These are phyloP conservation scores for Hansfordia pulvinata DNA, from an alignment of 2,329 filamentous ascomycete species.

Conservation along the genomic window DNA sequence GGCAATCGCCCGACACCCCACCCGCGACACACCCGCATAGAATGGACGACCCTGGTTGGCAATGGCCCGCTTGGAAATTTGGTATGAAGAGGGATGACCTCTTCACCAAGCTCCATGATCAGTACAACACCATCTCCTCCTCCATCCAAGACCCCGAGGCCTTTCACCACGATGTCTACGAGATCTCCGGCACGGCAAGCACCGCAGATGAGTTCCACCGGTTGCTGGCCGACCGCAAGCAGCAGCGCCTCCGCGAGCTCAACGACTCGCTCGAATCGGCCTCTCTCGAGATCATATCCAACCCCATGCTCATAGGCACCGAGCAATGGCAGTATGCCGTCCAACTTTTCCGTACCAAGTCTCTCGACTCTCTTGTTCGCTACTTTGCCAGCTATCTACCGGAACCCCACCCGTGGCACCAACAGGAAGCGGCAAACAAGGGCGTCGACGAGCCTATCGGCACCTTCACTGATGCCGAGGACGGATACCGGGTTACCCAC, in stretches of 20 bases:
- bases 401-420: slow-evolving; percentile 30
- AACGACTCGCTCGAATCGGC: slow-evolving; percentile 41
- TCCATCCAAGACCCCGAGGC: slow-evolving; percentile 45
- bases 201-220: slow-evolving; percentile 39
- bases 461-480: slow-evolving; percentile 20
- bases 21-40: too few relatives aligned
- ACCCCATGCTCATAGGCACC: slow-evolving; percentile 42
- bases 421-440: slow-evolving; percentile 16
- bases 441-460: slow-evolving; percentile 22
- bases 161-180: slow-evolving; percentile 47
- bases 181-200: slow-evolving; percentile 37
- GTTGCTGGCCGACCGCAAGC: slow-evolving; percentile 37
- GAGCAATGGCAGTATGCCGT: slow-evolving; percentile 44
- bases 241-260: slow-evolving; percentile 38
- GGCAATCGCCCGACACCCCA: too few relatives aligned
- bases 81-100: slow-evolving; percentile 46
- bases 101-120: slow-evolving; percentile 41
- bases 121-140: slow-evolving; percentile 44
- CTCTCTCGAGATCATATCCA: slow-evolving; percentile 46
- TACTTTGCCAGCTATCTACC: slow-evolving; percentile 47
- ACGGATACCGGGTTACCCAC: slow-evolving; percentile 24
- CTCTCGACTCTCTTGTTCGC: slow-evolving; percentile 44
- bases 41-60: slow-evolving; percentile 40
- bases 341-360: slow-evolving; percentile 44
- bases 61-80: slow-evolving; percentile 51